These are phyloP conservation scores for Tothia fuscella DNA, from an alignment of 2,329 filamentous ascomycete species.

Conservation along the genomic window DNA sequence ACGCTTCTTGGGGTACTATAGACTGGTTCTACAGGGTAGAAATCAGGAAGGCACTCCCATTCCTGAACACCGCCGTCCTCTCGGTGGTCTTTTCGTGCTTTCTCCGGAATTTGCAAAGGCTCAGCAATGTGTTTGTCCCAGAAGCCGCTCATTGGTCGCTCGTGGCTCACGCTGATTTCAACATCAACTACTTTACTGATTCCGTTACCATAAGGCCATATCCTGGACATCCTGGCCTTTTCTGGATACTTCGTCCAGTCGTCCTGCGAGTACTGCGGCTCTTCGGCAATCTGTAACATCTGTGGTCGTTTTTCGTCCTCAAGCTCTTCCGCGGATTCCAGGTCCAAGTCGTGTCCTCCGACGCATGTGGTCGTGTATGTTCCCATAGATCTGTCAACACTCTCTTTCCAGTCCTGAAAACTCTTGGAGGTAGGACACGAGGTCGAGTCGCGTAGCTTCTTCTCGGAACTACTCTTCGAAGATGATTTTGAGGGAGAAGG, in stretches of 20 bases:
- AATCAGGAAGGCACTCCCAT: constrained; percentile 9
- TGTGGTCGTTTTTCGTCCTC: background rate
- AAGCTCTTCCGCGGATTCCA: background rate
- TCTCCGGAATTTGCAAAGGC: constrained; percentile 1
- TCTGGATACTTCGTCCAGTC: constrained; percentile 6
- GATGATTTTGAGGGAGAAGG: background rate
- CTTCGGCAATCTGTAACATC: background rate
- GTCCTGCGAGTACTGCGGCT: background rate
- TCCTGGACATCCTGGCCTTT: background rate
- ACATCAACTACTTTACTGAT: constrained; percentile 8
- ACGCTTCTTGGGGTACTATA: too few relatives aligned
- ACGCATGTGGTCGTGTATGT: constrained; percentile 6
- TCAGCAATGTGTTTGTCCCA: constrained; percentile 2
- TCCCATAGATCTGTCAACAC: background rate
- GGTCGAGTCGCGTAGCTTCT: background rate
- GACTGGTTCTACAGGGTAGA: too few relatives aligned
- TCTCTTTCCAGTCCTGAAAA: background rate
- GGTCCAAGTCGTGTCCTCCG: constrained; percentile 2
- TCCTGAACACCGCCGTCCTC: background rate
- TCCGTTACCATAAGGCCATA: constrained; percentile 3
- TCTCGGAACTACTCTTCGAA: too few relatives aligned
- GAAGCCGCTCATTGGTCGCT: background rate
- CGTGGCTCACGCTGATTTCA: constrained; percentile 7
- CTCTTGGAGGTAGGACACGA: background rate
- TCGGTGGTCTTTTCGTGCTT: background rate